Conservation (phyloP, 306 rosid genomes). For the Sesbania bispinosa region DNA sequence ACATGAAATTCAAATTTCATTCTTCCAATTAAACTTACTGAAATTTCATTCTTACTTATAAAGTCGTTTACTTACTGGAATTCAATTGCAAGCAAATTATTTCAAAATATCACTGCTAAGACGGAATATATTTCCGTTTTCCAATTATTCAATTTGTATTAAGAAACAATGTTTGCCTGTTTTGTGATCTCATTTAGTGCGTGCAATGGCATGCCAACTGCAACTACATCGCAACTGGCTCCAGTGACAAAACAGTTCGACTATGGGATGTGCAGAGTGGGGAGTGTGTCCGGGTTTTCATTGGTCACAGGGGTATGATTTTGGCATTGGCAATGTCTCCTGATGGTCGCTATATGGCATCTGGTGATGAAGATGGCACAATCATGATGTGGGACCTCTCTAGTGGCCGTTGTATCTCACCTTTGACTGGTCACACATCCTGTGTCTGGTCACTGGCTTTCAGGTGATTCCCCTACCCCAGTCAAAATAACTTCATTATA, state of each 20-base stretch:
- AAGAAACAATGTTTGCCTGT: constrained; percentile 7
- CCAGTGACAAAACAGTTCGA: constrained; percentile 94
- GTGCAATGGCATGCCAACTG: constrained; percentile 99
- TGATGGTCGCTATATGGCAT: constrained; percentile 94
- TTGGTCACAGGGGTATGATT: constrained; percentile 96
- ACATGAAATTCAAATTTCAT: background rate
- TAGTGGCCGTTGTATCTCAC: constrained; percentile 77
- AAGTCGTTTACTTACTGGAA: background rate
- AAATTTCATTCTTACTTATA: background rate
- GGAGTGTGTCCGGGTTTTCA: constrained; percentile 90
- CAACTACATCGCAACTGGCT: constrained; percentile 97
- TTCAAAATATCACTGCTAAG: background rate
- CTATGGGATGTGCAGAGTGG: constrained; percentile 97
- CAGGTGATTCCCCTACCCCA: constrained; percentile 47
- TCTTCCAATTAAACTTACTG: background rate
- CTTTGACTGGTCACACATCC: constrained; percentile 86
- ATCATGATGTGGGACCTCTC: constrained; percentile 99
- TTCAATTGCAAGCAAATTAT: background rate
- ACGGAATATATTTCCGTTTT: background rate
- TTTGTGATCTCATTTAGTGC: constrained; percentile 43
- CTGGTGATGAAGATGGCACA: constrained; percentile 93
- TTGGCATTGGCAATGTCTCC: constrained; percentile 91
- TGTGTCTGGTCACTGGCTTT: constrained; percentile 91
- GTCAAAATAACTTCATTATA: background rate
- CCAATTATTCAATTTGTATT: background rate